Percentiles rank a stretch among this genome's conserved stretches.
Evolutionary conservation across 495 filamentous ascomycete genomes (phyloP).

Genomic region (Podospora australis): DNA sequence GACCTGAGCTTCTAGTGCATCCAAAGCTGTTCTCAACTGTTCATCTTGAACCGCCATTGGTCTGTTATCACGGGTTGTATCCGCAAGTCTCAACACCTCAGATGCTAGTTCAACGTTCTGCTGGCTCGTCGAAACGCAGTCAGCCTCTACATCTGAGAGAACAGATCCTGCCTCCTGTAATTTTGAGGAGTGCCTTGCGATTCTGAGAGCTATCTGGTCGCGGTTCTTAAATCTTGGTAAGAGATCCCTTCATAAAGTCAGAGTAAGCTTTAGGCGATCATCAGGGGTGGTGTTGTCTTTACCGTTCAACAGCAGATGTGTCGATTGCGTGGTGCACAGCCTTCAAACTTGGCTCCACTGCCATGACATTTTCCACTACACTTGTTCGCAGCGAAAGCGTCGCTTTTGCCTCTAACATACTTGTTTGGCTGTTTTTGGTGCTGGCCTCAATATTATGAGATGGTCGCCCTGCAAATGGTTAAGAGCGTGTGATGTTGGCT

Average conservation of each 20-base stretch:
- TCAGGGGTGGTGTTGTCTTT: slow-evolving; percentile 12
- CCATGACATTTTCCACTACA: slow-evolving; percentile 59
- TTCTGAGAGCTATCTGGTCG: slow-evolving; percentile 54
- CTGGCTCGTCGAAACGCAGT: slow-evolving; percentile 46
- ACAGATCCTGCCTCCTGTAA: slow-evolving; percentile 42
- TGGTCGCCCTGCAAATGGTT: no score
- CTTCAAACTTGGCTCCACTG: slow-evolving; percentile 67
- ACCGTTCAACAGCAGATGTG: slow-evolving; percentile 63
- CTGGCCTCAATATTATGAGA: no score
- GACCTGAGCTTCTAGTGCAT: slow-evolving; percentile 47
- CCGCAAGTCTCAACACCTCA: slow-evolving; percentile 54
- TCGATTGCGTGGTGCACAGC: slow-evolving; percentile 64
- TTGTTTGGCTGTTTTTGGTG: slow-evolving; percentile 46
- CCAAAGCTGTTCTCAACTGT: slow-evolving; percentile 46
- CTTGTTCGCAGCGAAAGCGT: slow-evolving; percentile 59
- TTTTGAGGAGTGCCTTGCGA: slow-evolving; percentile 49
- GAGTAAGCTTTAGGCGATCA: background rate
- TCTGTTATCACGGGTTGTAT: slow-evolving; percentile 45
- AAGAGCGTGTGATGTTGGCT: no score
- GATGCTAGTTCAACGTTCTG: slow-evolving; percentile 58
- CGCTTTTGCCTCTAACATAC: slow-evolving; percentile 62
- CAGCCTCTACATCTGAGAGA: slow-evolving; percentile 48
- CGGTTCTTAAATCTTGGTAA: slow-evolving; percentile 59
- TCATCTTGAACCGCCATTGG: slow-evolving; percentile 45
- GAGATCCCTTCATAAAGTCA: slow-evolving; percentile 48